Evolutionary conservation across 805 yeast species (phyloP), one percentile per base, ranked within the genome.

Genomic region (Phaffomyces antillensis): DNA sequence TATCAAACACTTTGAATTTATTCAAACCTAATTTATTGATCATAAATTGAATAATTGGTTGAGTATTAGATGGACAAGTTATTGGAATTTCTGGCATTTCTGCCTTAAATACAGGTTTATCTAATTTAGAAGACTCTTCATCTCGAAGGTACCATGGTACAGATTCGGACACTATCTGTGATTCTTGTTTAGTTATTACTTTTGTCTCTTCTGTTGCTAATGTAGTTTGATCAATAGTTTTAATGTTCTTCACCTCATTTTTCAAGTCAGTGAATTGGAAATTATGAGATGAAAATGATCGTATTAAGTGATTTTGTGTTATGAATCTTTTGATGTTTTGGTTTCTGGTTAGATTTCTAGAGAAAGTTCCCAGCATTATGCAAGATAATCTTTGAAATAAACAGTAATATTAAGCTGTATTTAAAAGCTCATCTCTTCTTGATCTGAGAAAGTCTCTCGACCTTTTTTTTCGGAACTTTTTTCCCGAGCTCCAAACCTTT

Each of bases 131-230:
- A 3, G 68, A 57, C 28, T 67, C 70, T 7, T 57, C 61, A 34
- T 70, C 71, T 41, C 81, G 67, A 42, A 82, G 61, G 50, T 81
- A 82, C 89, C 89, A 82, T 0, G 89, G 88, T 0, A 63, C 53
- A 23, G 56, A 50, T 9, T 47, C 48, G 4, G 85, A 8, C 6
- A 20, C 23, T 25, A 28, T 7, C 3, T 38, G 17, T 30, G 20
- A 12, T 10, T n/a, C 30, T n/a, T 7, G 4, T 11, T 10, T 18
- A 13, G n/a, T 18, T 6, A 38, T 12, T 24, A 55, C 50, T 9
- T 47, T 47, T 5, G 84, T 9, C n/a, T 16, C 9, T 10, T 38
- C 26, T 26, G 26, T 16, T 9, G 7, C 26, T 8, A 10, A 3
- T 16, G 5, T 8, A 7, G 7, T 12, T 7, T 20, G 9, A 13